Evolutionary conservation across 1,284 basidiomycete genomes (phyloP), one percentile per base, ranked within the genome.

Genomic region (Malassezia cuniculi): DNA sequence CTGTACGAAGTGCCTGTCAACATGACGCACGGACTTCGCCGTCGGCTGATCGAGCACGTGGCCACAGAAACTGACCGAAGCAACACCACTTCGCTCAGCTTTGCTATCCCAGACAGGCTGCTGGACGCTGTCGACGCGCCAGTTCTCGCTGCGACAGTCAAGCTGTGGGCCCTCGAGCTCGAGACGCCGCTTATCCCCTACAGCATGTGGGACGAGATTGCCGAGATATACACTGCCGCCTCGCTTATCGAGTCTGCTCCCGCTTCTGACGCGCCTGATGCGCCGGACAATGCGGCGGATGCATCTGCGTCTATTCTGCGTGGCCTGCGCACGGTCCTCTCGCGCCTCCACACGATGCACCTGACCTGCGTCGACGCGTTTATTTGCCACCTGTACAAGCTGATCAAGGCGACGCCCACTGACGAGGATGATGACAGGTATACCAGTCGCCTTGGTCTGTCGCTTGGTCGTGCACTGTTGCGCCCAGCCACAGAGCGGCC

Each of bases 401-500:
- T 82, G 3, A 69, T 90, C 41, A 77, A 85, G 34, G 73, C 75
- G 12, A 73, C 72, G 2, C 73, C 74, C 6, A 78, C 52, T 10
- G 66, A 39, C n/a, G 60, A 90, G 60, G 48, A 74, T 0, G 75
- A 81, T 55, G 79, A 82, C 44, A 71, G 85, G 5, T 93, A 80
- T 62, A 72, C 82, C 44, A 78, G 81, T 30, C 94, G 94, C 69
- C 71, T 94, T 31, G 82, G 83, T 0, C 71, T 90, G 37, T 82
- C 85, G 5, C 68, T 90, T 48, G 86, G 87, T 40, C 75, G 87
- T 62, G 84, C 77, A 21, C 74, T 94, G 32, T 72, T 93, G 31
- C 74, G 85, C 17, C 89, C 89, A 12, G 82, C 79, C 64, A 63
- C 73, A 29, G 87, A 93, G 67, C 80, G 77, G 83, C 51, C 84